Base-by-base conservation (phyloP, 768 basidiomycete genomes). In the Suillus placidus region DNA sequence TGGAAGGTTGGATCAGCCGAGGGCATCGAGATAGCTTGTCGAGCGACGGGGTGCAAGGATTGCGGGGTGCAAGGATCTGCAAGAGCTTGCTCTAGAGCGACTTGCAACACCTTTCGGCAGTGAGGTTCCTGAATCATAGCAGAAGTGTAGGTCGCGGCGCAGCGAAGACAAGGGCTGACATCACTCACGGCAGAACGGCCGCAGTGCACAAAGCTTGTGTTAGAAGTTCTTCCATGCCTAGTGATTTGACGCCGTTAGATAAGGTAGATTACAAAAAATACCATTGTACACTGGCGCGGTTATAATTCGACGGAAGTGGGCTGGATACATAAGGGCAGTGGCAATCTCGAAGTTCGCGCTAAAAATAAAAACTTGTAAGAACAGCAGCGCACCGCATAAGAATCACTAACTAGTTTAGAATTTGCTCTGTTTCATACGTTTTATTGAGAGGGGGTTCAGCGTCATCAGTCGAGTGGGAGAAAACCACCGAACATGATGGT, bases 341-440 rank as follows among this genome's bases (percentile, higher is more conserved):
- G 54, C 54, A 13, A 55, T 55, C 20, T 55, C 54, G 35, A 55
- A 55, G 54, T 34, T 55, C 9, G 54, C 34, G 6, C 54, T 55
- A 35, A 55, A 12, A 35, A 35, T 34, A 34, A 55, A 2, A 35
- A 35, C 30, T 32, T 54, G 9, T 55, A 20, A 55, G 54, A 35
- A 55, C 54, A 35, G 20, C 10, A 7, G 6, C 20, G 6, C 9
- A n/a, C 35, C 34, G 34, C 6, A 6, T n/a, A 35, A 55, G 2
- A n/a, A 35, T 8, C 12, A 55, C 54, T 35, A 20, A 55, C 54
- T 55, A 55, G 54, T 55, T 55, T 35, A 35, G 20, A 55, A 35
- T 55, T 35, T 35, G 54, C 20, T 5, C 12, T 13, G 32, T 35
- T 35, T 35, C 54, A 34, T 34, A 18, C 18, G 52, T 10, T 6